Base-by-base conservation (phyloP, 2,329 filamentous ascomycete genomes). In the Trichoderma sp. region DNA sequence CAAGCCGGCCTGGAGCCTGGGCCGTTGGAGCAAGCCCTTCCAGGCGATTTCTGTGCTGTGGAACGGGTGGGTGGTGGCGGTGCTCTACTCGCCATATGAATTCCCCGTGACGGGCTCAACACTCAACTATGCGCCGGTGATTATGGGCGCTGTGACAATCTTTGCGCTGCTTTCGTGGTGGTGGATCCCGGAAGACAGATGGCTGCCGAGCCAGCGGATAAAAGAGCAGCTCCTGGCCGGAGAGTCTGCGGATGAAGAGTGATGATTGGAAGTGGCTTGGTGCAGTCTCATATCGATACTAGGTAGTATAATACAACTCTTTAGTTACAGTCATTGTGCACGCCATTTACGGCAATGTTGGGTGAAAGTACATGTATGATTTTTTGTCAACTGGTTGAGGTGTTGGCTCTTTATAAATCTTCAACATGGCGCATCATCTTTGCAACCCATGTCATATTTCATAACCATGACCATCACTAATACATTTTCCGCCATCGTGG, bases 81-180 rank as follows among this genome's bases (percentile, higher is more conserved):
- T 84, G 3, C 71, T 84, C 7, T 84, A 82, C 68, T 83, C 81
- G 0, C 83, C 83, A 0, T 84, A 83, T 43, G 70, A 71, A 11
- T 84, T 82, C 46, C 83, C 83, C 0, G 83, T 84, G 1, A 76
- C 75, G 0, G 81, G 78, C 1, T 73, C 78, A 21, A 83, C 77
- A 6, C 70, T 84, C 16, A 84, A 84, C 69, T 84, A 83, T 77
- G 83, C 84, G 0, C 83, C 84, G 0, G 82, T 85, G 14, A 85
- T 85, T 68, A 84, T 86, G 82, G 81, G 74, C 3, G 79, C 76
- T 1, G 82, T 85, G 4, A 86, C 83, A 0, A 80, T 85, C 39
- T 77, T 85, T 49, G 68, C 68, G 5, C 26, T 69, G 11, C 8
- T 58, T 18, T 69, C 68, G 34, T 69, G 68, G 68, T 69, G 68